Conservation (phyloP, 768 basidiomycete genomes). For the Boletus huronensis region DNA sequence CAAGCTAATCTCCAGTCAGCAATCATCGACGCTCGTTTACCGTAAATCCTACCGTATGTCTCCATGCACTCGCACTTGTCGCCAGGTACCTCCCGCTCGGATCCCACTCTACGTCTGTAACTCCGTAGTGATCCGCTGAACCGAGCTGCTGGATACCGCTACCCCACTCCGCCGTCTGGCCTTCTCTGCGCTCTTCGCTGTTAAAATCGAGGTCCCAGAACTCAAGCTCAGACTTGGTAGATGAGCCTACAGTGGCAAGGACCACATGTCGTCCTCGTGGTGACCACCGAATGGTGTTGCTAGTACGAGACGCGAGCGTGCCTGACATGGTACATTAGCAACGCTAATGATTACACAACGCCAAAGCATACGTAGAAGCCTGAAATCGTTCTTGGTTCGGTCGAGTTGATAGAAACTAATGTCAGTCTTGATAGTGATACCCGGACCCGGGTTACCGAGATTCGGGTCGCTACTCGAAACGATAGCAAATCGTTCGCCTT, state of each 20-base stretch:
- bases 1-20: slow-evolving; percentile 55
- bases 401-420: slow-evolving; percentile 96
- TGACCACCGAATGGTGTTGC: slow-evolving; percentile 95
- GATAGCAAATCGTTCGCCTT: slow-evolving; percentile 93
- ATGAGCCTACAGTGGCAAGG: slow-evolving; percentile 92
- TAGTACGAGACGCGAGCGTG: slow-evolving; percentile 75
- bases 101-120: slow-evolving; percentile 99
- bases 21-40: background rate
- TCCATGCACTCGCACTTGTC: slow-evolving; percentile 93
- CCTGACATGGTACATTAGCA: slow-evolving; percentile 41
- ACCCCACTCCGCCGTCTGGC: slow-evolving; percentile 69
- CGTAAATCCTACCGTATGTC: slow-evolving; percentile 67
- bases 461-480: slow-evolving; percentile 94
- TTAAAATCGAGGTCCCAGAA: slow-evolving; percentile 99
- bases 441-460: slow-evolving; percentile 83
- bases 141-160: slow-evolving; percentile 81
- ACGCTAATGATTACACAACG: background rate
- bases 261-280: slow-evolving; percentile 95
- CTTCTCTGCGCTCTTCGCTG: slow-evolving; percentile 49
- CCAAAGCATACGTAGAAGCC: slow-evolving; percentile 64
- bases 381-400: slow-evolving; percentile 90
- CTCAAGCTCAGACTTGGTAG: slow-evolving; percentile 93
- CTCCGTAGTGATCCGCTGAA: slow-evolving; percentile 90
- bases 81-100: slow-evolving; percentile 92
- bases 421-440: slow-evolving; percentile 93